Evolutionary conservation across 1,284 basidiomycete genomes (phyloP).

Genomic region (Mycena sp.): DNA sequence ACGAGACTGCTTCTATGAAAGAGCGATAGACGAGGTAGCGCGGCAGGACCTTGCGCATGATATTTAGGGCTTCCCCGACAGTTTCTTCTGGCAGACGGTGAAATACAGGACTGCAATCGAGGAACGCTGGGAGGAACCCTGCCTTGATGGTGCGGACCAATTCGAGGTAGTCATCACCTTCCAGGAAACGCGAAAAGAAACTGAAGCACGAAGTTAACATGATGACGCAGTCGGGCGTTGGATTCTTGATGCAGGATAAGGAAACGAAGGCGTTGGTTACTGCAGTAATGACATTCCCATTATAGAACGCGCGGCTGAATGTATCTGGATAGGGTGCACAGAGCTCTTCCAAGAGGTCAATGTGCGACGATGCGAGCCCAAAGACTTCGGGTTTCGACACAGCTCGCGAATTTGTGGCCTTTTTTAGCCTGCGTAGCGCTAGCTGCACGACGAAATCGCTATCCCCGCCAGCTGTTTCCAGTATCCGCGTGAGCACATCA

Average conservation of each 20-base stretch:
- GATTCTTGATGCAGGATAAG: constrained; percentile 32
- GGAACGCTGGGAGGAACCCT: constrained; percentile 45
- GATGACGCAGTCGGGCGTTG: constrained; percentile 34
- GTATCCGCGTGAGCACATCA: constrained; percentile 36
- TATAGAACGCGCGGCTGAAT: constrained; percentile 32
- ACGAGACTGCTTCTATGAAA: constrained; percentile 40
- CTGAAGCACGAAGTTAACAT: constrained; percentile 42
- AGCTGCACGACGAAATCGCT: constrained; percentile 41
- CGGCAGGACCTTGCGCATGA: constrained; percentile 42
- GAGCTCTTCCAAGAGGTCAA: constrained; percentile 46
- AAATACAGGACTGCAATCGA: constrained; percentile 41
- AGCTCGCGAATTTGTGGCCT: constrained; percentile 26
- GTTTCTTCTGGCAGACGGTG: constrained; percentile 39
- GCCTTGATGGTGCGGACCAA: constrained; percentile 44
- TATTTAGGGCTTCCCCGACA: constrained; percentile 36
- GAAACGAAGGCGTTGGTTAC: constrained; percentile 43
- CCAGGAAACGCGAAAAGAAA: constrained; percentile 46
- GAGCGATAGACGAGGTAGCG: constrained; percentile 48
- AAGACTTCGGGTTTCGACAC: constrained; percentile 15
- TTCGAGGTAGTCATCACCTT: constrained; percentile 50
- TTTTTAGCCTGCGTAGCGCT: constrained; percentile 39
- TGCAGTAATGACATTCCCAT: constrained; percentile 39
- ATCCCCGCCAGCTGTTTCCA: constrained; percentile 40
- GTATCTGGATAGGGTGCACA: constrained; percentile 38
- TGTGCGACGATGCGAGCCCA: constrained; percentile 33